Base-by-base conservation (phyloP, 169 alveolate genomes). In the Miamiensis avidus region DNA sequence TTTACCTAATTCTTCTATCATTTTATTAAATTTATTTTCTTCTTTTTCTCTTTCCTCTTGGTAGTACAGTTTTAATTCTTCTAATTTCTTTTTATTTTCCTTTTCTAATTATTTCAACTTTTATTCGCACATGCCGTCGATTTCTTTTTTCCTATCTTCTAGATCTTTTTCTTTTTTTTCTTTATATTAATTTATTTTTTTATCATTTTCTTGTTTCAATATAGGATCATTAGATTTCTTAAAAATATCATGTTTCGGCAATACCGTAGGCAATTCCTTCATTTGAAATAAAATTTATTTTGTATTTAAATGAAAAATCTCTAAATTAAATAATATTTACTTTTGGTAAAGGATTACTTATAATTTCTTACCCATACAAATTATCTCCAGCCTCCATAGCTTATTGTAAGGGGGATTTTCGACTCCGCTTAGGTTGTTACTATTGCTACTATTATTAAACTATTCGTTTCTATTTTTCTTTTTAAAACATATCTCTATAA, bases 401-500 rank as follows among this genome's bases (percentile, higher is more conserved):
- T 49, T 49, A 49, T 49, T 49, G 69, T 49, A 49, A 49, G 20
- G 69, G 69, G 20, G 4, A 11, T 49, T 49, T 49, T 49, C 69
- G 69, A 11, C 20, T 49, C 69, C n/a, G n/a, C n/a, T n/a, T n/a
- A n/a, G n/a, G n/a, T n/a, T n/a, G n/a, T n/a, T 49, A 49, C 20
- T 49, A 49, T 49, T 49, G 4, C 20, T 49, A 49, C 20, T 11
- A 4, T 20, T 49, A 49, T 34, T 49, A 11, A 11, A 11, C 69
- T 49, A 82, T 87, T 69, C 34, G 74, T 65, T 82, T 82, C n/a
- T 84, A 79, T 84, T 91, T 94, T 32, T 92, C 95, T 72, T 92
- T 88, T 28, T 33, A 31, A 88, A 89, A 95, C 81, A 91, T 81
- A 49, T 94, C 84, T 78, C 91, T 89, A 75, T 95, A 96, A 89